Conservation (phyloP, 768 basidiomycete species). For the Mycena galopus region DNA sequence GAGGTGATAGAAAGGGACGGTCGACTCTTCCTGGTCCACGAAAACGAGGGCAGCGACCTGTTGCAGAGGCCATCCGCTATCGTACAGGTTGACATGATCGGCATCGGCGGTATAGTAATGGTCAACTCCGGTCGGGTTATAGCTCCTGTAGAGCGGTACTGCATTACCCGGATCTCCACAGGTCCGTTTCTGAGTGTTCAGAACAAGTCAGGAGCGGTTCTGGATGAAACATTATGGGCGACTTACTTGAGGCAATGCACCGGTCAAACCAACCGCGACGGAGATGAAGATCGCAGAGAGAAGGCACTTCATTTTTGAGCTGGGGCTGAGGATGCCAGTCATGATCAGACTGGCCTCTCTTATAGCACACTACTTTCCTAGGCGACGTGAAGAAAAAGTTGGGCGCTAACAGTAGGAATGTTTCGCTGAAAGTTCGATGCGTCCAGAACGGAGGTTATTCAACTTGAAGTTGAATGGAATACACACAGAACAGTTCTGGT, state of each 20-base stretch:
- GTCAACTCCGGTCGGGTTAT: not conserved
- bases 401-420: not conserved
- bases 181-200: not conserved
- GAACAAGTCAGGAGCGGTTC: not conserved
- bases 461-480: not conserved
- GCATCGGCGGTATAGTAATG: conserved; percentile 1
- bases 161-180: not conserved
- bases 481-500: not conserved
- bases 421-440: not conserved
- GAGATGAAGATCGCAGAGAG: not conserved
- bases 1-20: conserved; percentile 39
- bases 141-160: not conserved
- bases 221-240: not conserved
- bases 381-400: not conserved
- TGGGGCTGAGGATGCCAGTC: not conserved
- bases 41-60: conserved; percentile 15
- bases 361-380: not conserved
- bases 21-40: conserved; percentile 19
- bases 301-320: not conserved
- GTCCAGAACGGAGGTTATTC: not conserved
- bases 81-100: not conserved
- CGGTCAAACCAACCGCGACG: not conserved
- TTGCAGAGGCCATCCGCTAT: not conserved
- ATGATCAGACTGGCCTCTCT: not conserved
- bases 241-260: not conserved